Conservation (phyloP, 2,329 filamentous ascomycete species). For the Aureobasidium subglaciale region DNA sequence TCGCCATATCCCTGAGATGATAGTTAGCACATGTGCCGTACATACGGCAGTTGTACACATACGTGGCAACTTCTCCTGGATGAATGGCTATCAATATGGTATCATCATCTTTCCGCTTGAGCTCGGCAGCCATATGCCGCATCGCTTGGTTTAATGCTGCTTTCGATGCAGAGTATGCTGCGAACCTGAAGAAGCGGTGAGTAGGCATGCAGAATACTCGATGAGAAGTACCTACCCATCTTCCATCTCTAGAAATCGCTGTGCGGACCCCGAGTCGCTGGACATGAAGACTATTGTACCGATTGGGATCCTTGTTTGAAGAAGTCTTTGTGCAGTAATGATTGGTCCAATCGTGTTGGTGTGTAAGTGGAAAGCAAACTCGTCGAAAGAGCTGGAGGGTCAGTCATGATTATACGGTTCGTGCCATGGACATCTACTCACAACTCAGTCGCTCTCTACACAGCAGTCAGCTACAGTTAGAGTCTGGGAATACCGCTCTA, state of each 20-base stretch:
- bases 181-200: conserved; percentile 33
- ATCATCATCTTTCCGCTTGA: conserved; percentile 43
- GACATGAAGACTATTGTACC: conserved; percentile 51
- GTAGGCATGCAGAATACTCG: background rate
- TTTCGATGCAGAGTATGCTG: conserved; percentile 51
- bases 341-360: conserved; percentile 56
- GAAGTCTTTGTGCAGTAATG: conserved; percentile 47
- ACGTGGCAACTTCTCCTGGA: conserved; percentile 51
- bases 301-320: conserved; percentile 41
- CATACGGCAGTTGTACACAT: conserved; percentile 19
- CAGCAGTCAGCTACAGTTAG: background rate
- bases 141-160: conserved; percentile 51
- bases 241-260: conserved; percentile 47
- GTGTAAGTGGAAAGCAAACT: conserved; percentile 49
- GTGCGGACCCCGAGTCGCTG: conserved; percentile 48
- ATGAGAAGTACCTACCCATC: conserved; percentile 35
- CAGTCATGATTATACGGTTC: background rate
- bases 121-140: conserved; percentile 48
- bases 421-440: conserved; percentile 24
- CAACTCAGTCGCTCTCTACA: conserved; percentile 46
- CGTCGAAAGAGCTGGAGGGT: conserved; percentile 41
- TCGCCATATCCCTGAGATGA: conserved; percentile 45
- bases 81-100: conserved; percentile 50
- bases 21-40: background rate
- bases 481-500: background rate